Percentiles rank a stretch among this genome's conserved stretches.
Evolutionary conservation across 495 filamentous ascomycete species (phyloP).

Genomic region (Daldinia decipiens): DNA sequence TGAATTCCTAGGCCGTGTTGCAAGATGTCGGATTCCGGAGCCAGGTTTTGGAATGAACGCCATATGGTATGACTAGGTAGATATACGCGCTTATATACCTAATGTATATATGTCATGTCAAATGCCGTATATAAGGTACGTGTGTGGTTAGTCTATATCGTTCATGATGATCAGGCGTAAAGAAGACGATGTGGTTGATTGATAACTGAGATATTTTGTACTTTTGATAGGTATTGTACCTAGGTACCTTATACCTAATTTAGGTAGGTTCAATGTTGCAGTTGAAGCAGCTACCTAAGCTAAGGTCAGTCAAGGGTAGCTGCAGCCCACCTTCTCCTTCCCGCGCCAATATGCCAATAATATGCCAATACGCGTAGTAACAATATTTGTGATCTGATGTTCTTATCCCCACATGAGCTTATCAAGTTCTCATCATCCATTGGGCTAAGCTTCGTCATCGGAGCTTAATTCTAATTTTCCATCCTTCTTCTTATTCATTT

Average conservation of each 20-base stretch:
- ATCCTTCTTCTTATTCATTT: background rate
- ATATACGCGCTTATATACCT: background rate
- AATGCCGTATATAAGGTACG: too few relatives aligned
- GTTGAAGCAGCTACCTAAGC: too few relatives aligned
- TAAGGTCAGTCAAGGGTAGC: slow-evolving; percentile 17
- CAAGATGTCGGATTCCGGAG: slow-evolving; percentile 77
- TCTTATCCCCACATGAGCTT: slow-evolving; percentile 31
- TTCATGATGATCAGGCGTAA: too few relatives aligned
- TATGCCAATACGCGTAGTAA: background rate
- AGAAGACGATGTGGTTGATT: too few relatives aligned
- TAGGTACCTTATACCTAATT: too few relatives aligned
- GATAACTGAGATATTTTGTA: too few relatives aligned
- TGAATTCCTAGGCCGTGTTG: slow-evolving; percentile 79
- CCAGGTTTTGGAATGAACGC: slow-evolving; percentile 91
- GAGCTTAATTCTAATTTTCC: slow-evolving; percentile 6
- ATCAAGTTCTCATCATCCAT: slow-evolving; percentile 30
- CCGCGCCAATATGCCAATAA: background rate
- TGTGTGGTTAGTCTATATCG: too few relatives aligned
- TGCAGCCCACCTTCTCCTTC: slow-evolving; percentile 20
- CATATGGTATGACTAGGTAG: slow-evolving; percentile 86
- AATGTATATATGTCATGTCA: too few relatives aligned
- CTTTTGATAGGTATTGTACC: too few relatives aligned
- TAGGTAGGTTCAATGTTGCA: too few relatives aligned
- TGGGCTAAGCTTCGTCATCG: slow-evolving; percentile 34
- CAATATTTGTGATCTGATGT: slow-evolving; percentile 3